phyloP scores from a whole-genome alignment of 768 basidiomycete genomes.

The Ephemerocybe angulata region DNA sequence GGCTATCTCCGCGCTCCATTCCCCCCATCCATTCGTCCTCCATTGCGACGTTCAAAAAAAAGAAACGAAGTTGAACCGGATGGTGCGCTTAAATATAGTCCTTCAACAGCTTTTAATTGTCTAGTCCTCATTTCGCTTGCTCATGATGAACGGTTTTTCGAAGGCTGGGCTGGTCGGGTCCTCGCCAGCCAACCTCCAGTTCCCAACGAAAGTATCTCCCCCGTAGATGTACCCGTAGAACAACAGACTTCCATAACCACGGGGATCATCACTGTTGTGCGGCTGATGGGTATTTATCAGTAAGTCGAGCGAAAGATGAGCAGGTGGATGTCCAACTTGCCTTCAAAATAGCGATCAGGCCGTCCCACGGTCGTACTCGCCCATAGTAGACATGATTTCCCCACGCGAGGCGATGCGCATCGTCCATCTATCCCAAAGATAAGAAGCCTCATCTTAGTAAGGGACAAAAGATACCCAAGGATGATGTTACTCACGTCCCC shows the following conservation, averaged over 20 bases:
- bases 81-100: too few relatives aligned
- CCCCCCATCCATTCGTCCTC: too few relatives aligned
- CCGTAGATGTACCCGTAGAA: constrained; percentile 73
- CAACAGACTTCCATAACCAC: constrained; percentile 27
- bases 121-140: too few relatives aligned
- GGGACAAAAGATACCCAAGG: constrained; percentile 1
- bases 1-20: too few relatives aligned
- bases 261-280: background rate
- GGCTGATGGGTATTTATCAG: background rate
- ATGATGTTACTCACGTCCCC: constrained; percentile 44
- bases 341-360: constrained; percentile 52
- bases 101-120: too few relatives aligned
- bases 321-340: constrained; percentile 18
- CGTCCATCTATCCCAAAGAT: constrained; percentile 47
- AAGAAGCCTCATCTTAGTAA: background rate
- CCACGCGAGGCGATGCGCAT: constrained; percentile 45
- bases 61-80: too few relatives aligned
- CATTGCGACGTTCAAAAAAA: too few relatives aligned
- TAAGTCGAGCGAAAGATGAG: constrained; percentile 12
- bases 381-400: constrained; percentile 46
- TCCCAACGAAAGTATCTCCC: constrained; percentile 63
- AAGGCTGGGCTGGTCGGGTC: constrained; percentile 1
- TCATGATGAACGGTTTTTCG: constrained; percentile 7
- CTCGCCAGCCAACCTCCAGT: constrained; percentile 53
- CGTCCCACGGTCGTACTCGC: constrained; percentile 56